Evolutionary conservation across 116 monocot species (phyloP).

Genomic region (Papilionanthe hybrid): DNA sequence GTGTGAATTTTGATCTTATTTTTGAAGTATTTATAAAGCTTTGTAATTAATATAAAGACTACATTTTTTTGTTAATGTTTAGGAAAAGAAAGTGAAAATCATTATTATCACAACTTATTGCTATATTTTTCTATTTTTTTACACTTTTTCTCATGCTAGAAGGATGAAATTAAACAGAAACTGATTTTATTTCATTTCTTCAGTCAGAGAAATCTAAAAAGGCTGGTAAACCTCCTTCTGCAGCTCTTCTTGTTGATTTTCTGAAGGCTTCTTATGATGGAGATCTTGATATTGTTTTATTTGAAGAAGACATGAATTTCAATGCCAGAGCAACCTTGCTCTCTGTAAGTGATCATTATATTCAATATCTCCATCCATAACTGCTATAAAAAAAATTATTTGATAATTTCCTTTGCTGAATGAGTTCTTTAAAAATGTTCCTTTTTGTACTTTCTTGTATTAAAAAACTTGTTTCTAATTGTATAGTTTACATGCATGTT

Average conservation of each 20-base stretch:
- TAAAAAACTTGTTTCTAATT: neutral
- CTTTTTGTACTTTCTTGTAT: neutral
- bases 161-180: no score
- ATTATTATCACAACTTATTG: no score
- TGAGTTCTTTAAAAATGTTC: neutral
- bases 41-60: neutral
- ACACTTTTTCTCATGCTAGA: no score
- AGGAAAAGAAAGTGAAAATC: no score
- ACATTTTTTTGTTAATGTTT: no score
- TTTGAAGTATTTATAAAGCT: neutral
- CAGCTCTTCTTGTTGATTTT: slow-evolving; percentile 53
- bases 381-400: neutral
- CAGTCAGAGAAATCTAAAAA: slow-evolving; percentile 87
- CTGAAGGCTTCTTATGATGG: slow-evolving; percentile 50
- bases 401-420: neutral
- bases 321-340: slow-evolving; percentile 73
- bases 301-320: slow-evolving; percentile 93
- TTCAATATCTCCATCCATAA: neutral
- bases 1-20: neutral
- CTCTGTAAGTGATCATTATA: slow-evolving; percentile 33
- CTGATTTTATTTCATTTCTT: slow-evolving; percentile 1
- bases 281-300: slow-evolving; percentile 50
- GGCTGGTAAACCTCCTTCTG: slow-evolving; percentile 57
- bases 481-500: neutral
- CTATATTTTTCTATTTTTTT: no score